Evolutionary conservation across 768 basidiomycete species (phyloP).

Genomic region (Tylopilus sp.): DNA sequence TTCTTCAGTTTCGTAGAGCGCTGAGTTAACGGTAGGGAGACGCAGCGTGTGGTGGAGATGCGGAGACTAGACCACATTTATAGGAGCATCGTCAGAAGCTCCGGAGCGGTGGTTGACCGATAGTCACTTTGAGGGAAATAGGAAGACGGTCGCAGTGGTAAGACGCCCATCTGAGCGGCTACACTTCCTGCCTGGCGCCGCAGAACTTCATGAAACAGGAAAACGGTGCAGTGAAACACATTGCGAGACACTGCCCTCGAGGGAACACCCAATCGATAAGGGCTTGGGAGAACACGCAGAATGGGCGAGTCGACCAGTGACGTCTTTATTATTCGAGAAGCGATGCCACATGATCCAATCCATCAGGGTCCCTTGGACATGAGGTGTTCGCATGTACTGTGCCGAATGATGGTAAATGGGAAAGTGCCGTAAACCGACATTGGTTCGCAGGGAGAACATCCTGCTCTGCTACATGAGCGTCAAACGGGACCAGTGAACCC

Average conservation of each 20-base stretch:
- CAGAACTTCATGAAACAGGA: slow-evolving; percentile 3
- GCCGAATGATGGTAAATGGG: neutral
- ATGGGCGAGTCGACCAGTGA: slow-evolving; percentile 14
- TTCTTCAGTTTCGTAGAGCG: neutral
- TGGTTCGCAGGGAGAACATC: slow-evolving; percentile 1
- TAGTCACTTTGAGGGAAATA: neutral
- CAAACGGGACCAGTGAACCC: neutral
- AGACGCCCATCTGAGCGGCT: slow-evolving; percentile 17
- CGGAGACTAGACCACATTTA: slow-evolving; percentile 13
- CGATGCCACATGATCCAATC: neutral
- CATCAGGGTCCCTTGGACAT: slow-evolving; percentile 13
- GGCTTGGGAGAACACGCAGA: slow-evolving; percentile 11
- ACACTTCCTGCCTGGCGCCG: neutral
- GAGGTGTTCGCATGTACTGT: slow-evolving; percentile 9
- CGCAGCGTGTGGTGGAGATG: neutral
- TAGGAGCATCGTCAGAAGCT: slow-evolving; percentile 1
- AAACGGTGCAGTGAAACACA: neutral
- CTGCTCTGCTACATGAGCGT: slow-evolving; percentile 9
- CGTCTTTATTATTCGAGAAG: slow-evolving; percentile 10
- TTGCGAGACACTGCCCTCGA: slow-evolving; percentile 5
- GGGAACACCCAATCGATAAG: slow-evolving; percentile 12
- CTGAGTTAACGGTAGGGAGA: neutral
- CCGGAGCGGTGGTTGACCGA: neutral
- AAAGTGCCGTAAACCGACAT: slow-evolving; percentile 4
- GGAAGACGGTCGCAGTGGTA: neutral